Base-by-base conservation (phyloP, 768 basidiomycete genomes). In the Leccinum arenicola region DNA sequence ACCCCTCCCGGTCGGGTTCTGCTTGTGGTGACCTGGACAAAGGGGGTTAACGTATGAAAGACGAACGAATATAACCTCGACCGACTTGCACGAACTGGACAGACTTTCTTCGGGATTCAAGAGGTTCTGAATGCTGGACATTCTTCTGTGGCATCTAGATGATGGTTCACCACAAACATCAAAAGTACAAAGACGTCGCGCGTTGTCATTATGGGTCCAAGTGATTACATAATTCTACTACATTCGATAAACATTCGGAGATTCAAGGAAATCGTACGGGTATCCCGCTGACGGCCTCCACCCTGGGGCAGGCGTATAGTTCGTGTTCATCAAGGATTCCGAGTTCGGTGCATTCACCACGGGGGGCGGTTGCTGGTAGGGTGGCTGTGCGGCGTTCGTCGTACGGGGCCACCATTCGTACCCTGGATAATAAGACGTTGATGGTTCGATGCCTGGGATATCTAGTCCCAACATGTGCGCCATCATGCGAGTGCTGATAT, bases 381-480 rank as follows among this genome's bases (percentile, higher is more conserved):
- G 31, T 48, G 62, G 43, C 4, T 64, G 63, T 17, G 48, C 36
- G 48, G 31, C 38, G 29, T 59, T 61, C 3, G 69, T 63, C 31
- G 66, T 55, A 38, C 82, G 80, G 21, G 85, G 82, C 84, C 85
- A 87, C 86, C 84, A 86, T 66, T 86, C 84, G 64, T 84, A 86
- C 27, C 83, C 85, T 50, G 74, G 74, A 55, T 73, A 75, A 56
- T 72, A 76, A 43, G 86, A 84, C 43, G 85, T 78, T 58, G 86
- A 85, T 7, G 73, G 70, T 17, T 77, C 72, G 33, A 86, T 77
- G 29, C 84, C 85, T 49, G 84, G 84, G 59, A 87, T 78, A 68
- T 87, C 84, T 23, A 87, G 70, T 15, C 85, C 86, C 23, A 88
- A 73, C 85, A 88, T 88, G 64, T 87, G 84, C 14, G 86, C 86